Base-by-base conservation (phyloP, 345 rosid species). In the Barbarea vulgaris region DNA sequence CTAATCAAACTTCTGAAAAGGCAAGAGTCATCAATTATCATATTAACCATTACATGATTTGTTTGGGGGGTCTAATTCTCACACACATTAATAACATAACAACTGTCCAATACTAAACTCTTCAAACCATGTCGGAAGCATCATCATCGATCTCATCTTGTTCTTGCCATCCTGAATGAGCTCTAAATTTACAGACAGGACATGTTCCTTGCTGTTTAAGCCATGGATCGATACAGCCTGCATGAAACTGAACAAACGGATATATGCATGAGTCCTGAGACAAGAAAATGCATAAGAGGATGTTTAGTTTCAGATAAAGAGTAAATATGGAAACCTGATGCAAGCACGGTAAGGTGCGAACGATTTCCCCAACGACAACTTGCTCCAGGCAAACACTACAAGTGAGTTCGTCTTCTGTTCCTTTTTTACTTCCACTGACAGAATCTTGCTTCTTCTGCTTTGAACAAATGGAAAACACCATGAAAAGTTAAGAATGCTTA, bases 321-420 rank as follows among this genome's bases (percentile, higher is more conserved):
- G 72, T 15, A 37, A 9, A 60, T 6, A 51, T 22, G 54, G 30
- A 44, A 63, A 88, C 92, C 92, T 88, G 88, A 83, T 91, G 97
- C 86, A 88, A 80, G 74, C 94, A 88, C 7, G 92, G 94, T 77
- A 91, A 70, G 64, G 83, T 89, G 30, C 97, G 91, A 60, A 89
- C 81, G 15, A 85, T 25, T 79, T 87, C 97, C 42, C 92, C 97
- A 10, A 41, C 67, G 8, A 51, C 80, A 66, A 86, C 97, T 86
- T 91, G 94, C 81, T 91, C 97, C 69, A 88, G 83, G 86, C 93
- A 91, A 80, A 88, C 92, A 72, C 84, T 86, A 74, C 97, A 88
- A 64, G 94, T 87, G 69, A 91, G 79, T 73, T 86, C 94, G 54
- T 88, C 91, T 6, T 87, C 92, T 14, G 87, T 78, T 60, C 76